These are phyloP conservation scores for Candida andamanensis DNA, from an alignment of 805 yeast genomes.

Conservation along the genomic window DNA sequence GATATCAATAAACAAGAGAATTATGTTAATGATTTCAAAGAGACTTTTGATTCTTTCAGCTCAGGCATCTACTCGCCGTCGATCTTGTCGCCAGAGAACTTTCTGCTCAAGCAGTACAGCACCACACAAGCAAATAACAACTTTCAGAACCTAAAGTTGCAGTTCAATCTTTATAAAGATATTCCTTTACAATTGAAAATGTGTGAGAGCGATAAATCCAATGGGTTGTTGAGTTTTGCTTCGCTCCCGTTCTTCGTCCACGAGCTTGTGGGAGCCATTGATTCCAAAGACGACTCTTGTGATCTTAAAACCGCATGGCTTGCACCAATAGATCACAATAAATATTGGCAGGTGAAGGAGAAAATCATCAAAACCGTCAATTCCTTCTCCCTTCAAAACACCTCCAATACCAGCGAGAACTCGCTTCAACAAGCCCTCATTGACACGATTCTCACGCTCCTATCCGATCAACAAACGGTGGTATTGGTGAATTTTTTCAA, in stretches of 20 bases:
- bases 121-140: constrained; percentile 25
- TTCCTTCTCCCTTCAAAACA: constrained; percentile 8
- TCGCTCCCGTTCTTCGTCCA: constrained; percentile 31
- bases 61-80: constrained; percentile 40
- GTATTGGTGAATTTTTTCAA: constrained; percentile 28
- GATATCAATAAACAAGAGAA: constrained; percentile 16
- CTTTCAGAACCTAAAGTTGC: constrained; percentile 33
- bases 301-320: constrained; percentile 18
- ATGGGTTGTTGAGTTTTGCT: constrained; percentile 17
- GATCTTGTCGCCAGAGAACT: constrained; percentile 23
- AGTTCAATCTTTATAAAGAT: constrained; percentile 37
- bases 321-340: constrained; percentile 25
- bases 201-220: constrained; percentile 10
- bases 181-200: constrained; percentile 31
- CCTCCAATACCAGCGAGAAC: constrained; percentile 16
- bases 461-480: constrained; percentile 5
- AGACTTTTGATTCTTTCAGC: constrained; percentile 19
- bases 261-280: constrained; percentile 17
- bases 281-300: constrained; percentile 6
- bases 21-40: constrained; percentile 20
- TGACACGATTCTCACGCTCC: constrained; percentile 11
- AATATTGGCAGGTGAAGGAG: constrained; percentile 33
- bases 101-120: constrained; percentile 16
- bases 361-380: constrained; percentile 19
- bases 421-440: constrained; percentile 20